phyloP scores from a whole-genome alignment of 306 rosid species.

The Oxytropis ochrocephala region DNA sequence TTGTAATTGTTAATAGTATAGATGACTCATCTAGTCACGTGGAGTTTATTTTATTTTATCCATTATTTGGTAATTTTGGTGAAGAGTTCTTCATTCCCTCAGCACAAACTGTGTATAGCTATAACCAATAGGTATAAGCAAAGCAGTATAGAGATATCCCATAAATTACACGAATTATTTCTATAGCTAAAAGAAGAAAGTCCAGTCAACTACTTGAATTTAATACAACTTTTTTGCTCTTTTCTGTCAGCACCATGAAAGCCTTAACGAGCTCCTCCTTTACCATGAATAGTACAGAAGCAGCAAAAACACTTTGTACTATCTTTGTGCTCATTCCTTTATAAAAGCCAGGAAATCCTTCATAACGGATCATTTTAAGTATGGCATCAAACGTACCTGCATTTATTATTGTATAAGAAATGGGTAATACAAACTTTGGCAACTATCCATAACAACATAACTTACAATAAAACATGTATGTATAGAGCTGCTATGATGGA shows the following conservation, averaged over 20 bases:
- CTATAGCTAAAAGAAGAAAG: constrained; percentile 2
- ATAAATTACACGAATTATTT: not conserved
- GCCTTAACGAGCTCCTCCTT: constrained; percentile 78
- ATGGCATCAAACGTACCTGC: constrained; percentile 75
- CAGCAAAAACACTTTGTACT: constrained; percentile 82
- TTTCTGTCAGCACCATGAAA: constrained; percentile 34
- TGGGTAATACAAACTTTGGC: not conserved
- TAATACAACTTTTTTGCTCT: constrained; percentile 28
- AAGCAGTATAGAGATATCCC: no score
- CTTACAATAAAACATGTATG: no score
- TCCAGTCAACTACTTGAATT: constrained; percentile 13
- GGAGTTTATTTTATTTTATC: not conserved
- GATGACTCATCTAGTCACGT: no score
- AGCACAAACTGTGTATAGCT: not conserved
- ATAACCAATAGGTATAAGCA: not conserved
- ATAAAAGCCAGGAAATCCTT: constrained; percentile 66
- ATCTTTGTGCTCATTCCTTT: constrained; percentile 88
- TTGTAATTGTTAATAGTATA: no score
- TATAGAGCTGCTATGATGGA: not conserved
- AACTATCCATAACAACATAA: not conserved
- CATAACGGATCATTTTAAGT: constrained; percentile 66
- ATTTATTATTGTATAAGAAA: not conserved
- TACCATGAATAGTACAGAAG: constrained; percentile 74
- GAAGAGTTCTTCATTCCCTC: not conserved
- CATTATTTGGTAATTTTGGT: not conserved